Evolutionary conservation across 208 protist species (phyloP).

Genomic region (Naegleria fowleri): DNA sequence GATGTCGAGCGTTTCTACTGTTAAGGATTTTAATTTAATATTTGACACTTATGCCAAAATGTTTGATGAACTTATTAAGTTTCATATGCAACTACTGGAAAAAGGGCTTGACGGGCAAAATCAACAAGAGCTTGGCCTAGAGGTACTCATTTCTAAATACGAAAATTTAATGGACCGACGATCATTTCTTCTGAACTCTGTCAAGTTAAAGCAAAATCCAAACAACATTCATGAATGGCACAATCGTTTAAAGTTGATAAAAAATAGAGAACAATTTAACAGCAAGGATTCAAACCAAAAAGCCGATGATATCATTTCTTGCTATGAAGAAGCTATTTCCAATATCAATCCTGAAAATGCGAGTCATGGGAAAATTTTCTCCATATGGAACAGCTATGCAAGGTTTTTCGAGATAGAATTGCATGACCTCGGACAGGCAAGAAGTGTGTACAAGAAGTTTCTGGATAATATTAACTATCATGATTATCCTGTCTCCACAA

Average conservation of each 20-base stretch:
- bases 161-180: constrained; percentile 65
- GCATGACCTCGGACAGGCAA: constrained; percentile 54
- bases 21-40: constrained; percentile 75
- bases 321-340: constrained; percentile 59
- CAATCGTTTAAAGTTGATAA: constrained; percentile 55
- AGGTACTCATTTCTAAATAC: constrained; percentile 59
- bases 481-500: constrained; percentile 45
- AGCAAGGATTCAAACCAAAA: neutral
- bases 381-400: constrained; percentile 70
- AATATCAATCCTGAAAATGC: constrained; percentile 60
- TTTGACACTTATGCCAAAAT: constrained; percentile 80
- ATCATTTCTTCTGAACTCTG: constrained; percentile 61
- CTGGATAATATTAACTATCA: constrained; percentile 30
- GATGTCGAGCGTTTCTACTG: constrained; percentile 60
- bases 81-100: constrained; percentile 32
- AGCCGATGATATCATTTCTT: constrained; percentile 34
- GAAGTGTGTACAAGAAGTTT: constrained; percentile 49
- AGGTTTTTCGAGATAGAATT: constrained; percentile 59
- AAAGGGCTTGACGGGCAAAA: constrained; percentile 23
- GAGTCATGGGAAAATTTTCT: constrained; percentile 49
- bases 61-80: constrained; percentile 40
- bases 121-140: constrained; percentile 43
- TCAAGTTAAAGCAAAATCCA: constrained; percentile 74
- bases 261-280: neutral
- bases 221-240: constrained; percentile 81